Evolutionary conservation across 1,284 basidiomycete species (phyloP), one percentile per base, ranked within the genome.

Genomic region (Inonotus obliquus): DNA sequence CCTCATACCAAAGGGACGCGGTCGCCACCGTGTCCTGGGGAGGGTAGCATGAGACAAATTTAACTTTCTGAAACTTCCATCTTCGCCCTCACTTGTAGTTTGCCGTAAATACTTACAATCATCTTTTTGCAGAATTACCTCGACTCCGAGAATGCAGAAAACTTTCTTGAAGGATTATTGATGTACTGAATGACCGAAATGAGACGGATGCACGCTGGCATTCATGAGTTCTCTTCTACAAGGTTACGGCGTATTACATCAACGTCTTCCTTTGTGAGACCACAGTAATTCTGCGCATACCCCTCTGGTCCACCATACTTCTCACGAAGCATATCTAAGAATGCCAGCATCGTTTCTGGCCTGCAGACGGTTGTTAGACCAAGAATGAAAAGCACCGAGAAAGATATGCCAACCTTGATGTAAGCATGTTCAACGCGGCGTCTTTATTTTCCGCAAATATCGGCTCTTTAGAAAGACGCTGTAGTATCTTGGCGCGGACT

Each of bases 351-450:
- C 0, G 87, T 89, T 67, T 87, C 86, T 47, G 78, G 78, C 57
- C 88, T 91, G 65, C 32, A 14, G 29, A 37, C 48, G 6, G n/a
- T 19, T 9, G 55, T 61, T 67, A n/a, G 65, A 60, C 32, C 21
- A 9, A 45, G 5, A 21, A 37, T 58, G 55, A 29, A 27, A 45
- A 54, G 37, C 29, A 51, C 37, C 53, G 57, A 54, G 39, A n/a
- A 32, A 17, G 78, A 61, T 69, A 32, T 14, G 38, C 65, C 44
- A 41, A 89, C 89, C 86, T 80, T 67, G 87, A 90, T 2, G 85
- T 82, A 52, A 91, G 81, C 88, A 91, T 89, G 65, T 88, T 90
- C 14, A 89, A 74, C 1, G 87, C 88, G 23, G 87, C 86, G 61
- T 88, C 82, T 51, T 79, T 82, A 65, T 90, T 86, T 3, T 82